phyloP scores from a whole-genome alignment of 2,329 filamentous ascomycete species.

The Fusarium humuli region DNA sequence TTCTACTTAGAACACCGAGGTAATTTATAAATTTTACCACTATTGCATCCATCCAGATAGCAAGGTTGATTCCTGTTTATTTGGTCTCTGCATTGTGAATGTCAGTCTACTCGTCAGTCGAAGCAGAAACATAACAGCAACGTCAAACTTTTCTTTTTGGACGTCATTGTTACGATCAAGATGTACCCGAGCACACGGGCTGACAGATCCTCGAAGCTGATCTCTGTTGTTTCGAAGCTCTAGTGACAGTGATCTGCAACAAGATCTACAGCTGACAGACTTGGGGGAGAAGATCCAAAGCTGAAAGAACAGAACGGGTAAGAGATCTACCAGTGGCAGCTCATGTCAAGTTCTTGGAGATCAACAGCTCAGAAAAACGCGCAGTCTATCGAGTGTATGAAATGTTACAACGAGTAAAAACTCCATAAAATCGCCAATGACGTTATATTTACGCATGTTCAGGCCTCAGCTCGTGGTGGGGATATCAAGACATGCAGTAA shows the following conservation, averaged over 20 bases:
- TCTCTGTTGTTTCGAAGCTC: background rate
- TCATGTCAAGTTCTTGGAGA: background rate
- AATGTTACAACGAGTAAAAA: background rate
- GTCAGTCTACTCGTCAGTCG: accelerated
- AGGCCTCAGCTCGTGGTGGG: background rate
- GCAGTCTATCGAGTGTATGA: background rate
- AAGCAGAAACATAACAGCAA: background rate
- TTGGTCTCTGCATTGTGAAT: too few relatives aligned
- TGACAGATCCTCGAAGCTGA: background rate
- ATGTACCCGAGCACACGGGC: background rate
- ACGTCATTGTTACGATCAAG: background rate
- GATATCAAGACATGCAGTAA: background rate
- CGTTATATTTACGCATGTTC: background rate
- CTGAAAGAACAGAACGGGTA: background rate
- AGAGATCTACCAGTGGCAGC: background rate
- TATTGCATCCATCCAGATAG: too few relatives aligned
- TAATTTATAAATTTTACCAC: too few relatives aligned
- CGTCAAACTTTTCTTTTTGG: background rate
- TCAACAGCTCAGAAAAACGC: background rate
- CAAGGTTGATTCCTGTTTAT: too few relatives aligned
- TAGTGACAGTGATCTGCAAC: accelerated
- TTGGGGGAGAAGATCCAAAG: background rate
- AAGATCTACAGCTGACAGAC: background rate
- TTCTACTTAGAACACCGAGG: too few relatives aligned
- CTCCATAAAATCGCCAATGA: background rate